These are phyloP conservation scores for Pelargonium cotyledonis DNA, from an alignment of 441 rosid genomes.

Conservation along the genomic window DNA sequence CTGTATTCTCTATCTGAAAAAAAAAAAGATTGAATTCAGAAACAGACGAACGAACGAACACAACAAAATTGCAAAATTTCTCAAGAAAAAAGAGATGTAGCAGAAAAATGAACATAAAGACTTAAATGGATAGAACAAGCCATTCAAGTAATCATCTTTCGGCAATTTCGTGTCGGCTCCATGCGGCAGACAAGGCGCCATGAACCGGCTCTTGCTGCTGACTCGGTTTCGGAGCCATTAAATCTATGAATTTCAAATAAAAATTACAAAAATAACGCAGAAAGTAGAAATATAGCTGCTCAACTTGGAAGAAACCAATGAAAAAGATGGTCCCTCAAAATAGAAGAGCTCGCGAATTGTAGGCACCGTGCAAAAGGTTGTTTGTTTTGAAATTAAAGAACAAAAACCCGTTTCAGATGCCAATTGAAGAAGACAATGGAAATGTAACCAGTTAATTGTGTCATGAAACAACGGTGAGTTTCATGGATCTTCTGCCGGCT, in stretches of 20 bases:
- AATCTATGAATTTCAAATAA: not conserved
- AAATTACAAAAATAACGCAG: not conserved
- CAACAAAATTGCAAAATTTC: no score
- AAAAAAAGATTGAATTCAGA: no score
- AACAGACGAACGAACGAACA: no score
- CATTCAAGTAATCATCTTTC: slow-evolving; percentile 1
- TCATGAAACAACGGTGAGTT: slow-evolving; percentile 31
- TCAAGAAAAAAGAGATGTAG: no score
- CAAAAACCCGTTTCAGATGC: slow-evolving; percentile 45
- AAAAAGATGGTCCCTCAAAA: slow-evolving; percentile 18
- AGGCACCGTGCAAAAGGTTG: slow-evolving; percentile 46
- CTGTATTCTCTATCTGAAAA: no score
- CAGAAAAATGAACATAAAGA: no score
- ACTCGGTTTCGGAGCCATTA: slow-evolving; percentile 7
- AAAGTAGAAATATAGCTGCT: slow-evolving; percentile 25
- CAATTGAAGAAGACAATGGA: not conserved
- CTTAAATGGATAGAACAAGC: no score
- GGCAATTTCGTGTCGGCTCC: slow-evolving; percentile 14
- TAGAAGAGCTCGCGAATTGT: slow-evolving; percentile 18
- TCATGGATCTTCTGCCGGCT: slow-evolving; percentile 40
- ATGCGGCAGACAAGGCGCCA: slow-evolving; percentile 22
- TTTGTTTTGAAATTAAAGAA: slow-evolving; percentile 12
- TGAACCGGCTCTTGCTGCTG: slow-evolving; percentile 10
- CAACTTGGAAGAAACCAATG: slow-evolving; percentile 32
- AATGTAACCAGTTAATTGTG: slow-evolving; percentile 31